Evolutionary conservation across 148 eudicot species (phyloP).

Genomic region (Gaultheria prostrata): DNA sequence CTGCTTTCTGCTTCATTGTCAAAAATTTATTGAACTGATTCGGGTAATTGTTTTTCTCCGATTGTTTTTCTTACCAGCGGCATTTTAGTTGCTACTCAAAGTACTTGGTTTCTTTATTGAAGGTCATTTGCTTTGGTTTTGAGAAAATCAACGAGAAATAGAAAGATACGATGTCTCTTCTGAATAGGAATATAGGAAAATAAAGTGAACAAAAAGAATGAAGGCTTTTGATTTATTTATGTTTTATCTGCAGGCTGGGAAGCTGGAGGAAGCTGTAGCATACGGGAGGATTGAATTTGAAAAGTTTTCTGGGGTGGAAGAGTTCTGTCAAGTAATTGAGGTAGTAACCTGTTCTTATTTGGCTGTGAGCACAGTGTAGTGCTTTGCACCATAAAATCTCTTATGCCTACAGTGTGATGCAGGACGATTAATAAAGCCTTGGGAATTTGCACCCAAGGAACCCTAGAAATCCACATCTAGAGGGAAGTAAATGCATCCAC

Average conservation of each 20-base stretch:
- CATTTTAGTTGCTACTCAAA: not conserved
- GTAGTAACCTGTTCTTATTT: constrained; percentile 33
- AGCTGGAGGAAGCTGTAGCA: constrained; percentile 67
- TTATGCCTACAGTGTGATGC: not conserved
- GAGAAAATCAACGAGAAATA: not conserved
- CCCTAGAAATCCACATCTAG: not conserved
- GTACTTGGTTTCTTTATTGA: not conserved
- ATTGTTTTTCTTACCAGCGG: not conserved
- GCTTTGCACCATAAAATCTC: constrained; percentile 11
- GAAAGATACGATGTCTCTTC: not conserved
- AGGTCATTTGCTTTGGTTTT: constrained; percentile 3
- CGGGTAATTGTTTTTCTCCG: constrained; percentile 53
- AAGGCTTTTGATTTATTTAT: constrained; percentile 9
- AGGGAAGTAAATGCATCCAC: not conserved
- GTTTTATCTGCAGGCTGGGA: constrained; percentile 49
- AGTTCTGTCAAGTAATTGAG: constrained; percentile 57
- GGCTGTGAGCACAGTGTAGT: not conserved
- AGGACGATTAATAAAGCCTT: not conserved
- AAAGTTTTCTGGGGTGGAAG: constrained; percentile 41
- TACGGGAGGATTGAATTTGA: constrained; percentile 65
- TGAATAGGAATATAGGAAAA: not conserved
- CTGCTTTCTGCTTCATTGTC: constrained; percentile 88
- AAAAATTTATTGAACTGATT: constrained; percentile 84
- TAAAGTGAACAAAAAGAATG: not conserved
- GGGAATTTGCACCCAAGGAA: not conserved